Conservation (phyloP, 169 alveolate species). For the Eimeria falciformis region DNA sequence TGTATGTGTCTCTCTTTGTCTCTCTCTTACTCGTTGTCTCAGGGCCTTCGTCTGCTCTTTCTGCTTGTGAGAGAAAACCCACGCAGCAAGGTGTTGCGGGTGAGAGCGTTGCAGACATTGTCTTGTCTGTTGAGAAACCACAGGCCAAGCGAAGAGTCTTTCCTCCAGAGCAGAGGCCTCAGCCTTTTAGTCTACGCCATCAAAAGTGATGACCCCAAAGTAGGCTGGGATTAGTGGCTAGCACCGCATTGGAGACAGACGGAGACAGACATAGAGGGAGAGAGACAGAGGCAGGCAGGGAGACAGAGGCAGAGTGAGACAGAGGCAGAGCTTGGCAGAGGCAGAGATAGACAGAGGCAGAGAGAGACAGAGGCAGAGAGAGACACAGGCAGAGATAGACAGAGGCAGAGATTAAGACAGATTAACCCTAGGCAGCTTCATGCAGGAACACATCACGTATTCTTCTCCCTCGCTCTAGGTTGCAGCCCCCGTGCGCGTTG, state of each 20-base stretch:
- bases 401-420: too few relatives aligned
- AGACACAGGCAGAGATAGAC: too few relatives aligned
- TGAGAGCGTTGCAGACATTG: constrained; percentile 53
- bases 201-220: constrained; percentile 11
- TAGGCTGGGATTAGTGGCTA: background rate
- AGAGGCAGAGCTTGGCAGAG: too few relatives aligned
- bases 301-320: too few relatives aligned
- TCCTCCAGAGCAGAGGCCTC: constrained; percentile 25
- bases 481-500: too few relatives aligned
- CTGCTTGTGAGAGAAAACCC: constrained; percentile 45
- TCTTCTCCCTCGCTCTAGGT: too few relatives aligned
- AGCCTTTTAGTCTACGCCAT: constrained; percentile 54
- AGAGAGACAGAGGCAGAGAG: too few relatives aligned
- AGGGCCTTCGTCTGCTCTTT: constrained; percentile 46
- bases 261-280: background rate
- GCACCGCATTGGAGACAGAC: background rate
- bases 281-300: too few relatives aligned
- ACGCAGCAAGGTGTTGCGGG: background rate
- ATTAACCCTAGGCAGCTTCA: too few relatives aligned
- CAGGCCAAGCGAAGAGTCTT: constrained; percentile 17
- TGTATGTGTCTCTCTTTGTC: background rate
- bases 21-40: background rate
- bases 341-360: too few relatives aligned
- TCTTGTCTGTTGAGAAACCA: constrained; percentile 57
- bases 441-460: too few relatives aligned